These are phyloP conservation scores for Kodamaea derodonti DNA, from an alignment of 1,139 yeast genomes.

Conservation along the genomic window DNA sequence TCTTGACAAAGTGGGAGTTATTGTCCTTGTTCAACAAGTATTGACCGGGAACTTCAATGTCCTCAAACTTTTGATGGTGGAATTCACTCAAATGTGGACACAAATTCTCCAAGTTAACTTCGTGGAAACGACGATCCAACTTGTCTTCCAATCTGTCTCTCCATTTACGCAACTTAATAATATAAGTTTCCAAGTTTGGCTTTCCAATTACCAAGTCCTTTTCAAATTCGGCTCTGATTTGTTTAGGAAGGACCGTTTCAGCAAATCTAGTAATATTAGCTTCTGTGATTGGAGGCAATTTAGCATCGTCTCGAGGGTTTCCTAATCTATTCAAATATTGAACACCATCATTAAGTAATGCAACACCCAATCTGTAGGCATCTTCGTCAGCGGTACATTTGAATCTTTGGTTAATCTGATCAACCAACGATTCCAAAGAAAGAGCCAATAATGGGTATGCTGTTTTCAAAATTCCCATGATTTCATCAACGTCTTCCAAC, in stretches of 20 bases:
- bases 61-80: conserved; percentile 97
- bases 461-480: conserved; percentile 91
- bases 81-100: conserved; percentile 96
- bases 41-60: conserved; percentile 96
- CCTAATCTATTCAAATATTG: conserved; percentile 81
- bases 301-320: conserved; percentile 83
- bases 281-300: conserved; percentile 87
- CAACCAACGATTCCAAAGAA: conserved; percentile 90
- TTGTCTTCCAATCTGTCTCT: conserved; percentile 88
- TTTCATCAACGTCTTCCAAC: conserved; percentile 93
- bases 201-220: conserved; percentile 83
- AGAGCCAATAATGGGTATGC: conserved; percentile 93
- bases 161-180: conserved; percentile 84
- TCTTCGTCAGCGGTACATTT: conserved; percentile 96
- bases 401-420: conserved; percentile 90
- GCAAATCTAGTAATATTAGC: conserved; percentile 88
- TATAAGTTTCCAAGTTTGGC: conserved; percentile 87
- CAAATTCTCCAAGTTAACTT: conserved; percentile 78
- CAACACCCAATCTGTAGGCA: conserved; percentile 89
- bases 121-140: conserved; percentile 75
- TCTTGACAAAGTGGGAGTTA: conserved; percentile 84
- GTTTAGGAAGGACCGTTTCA: conserved; percentile 87
- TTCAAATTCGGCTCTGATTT: conserved; percentile 86
- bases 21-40: conserved; percentile 79
- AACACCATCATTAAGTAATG: conserved; percentile 88